Evolutionary conservation across 257 asterid species (phyloP).

Genomic region (Fraxinus pennsylvanica): DNA sequence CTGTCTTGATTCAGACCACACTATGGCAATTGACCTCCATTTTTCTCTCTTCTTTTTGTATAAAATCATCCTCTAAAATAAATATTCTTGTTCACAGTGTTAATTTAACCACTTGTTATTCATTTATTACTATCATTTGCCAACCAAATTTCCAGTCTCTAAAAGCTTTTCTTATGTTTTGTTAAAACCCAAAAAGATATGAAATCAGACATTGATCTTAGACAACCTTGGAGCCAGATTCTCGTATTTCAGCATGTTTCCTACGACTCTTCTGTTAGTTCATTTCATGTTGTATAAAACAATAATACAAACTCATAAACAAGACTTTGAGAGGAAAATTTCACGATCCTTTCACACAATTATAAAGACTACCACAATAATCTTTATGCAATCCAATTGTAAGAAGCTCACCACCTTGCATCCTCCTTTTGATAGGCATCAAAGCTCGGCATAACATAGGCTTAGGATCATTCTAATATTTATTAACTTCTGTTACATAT

Average conservation of each 20-base stretch:
- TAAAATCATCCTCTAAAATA: slow-evolving; percentile 18
- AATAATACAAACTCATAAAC: background rate
- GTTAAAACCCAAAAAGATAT: background rate
- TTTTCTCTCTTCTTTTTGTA: background rate
- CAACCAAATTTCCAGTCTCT: background rate
- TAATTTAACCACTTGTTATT: slow-evolving; percentile 1
- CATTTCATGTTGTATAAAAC: slow-evolving; percentile 11
- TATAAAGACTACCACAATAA: slow-evolving; percentile 6
- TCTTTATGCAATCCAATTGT: background rate
- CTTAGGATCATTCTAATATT: background rate
- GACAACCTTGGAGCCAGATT: slow-evolving; percentile 3
- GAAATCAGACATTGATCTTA: slow-evolving; percentile 6
- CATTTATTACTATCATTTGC: slow-evolving; percentile 2
- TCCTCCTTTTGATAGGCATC: slow-evolving; percentile 9
- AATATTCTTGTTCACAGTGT: background rate
- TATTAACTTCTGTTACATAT: slow-evolving; percentile 9
- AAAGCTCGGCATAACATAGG: slow-evolving; percentile 1
- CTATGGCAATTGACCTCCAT: background rate
- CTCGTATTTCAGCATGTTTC: background rate
- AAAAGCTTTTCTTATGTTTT: background rate
- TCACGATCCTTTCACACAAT: slow-evolving; percentile 1
- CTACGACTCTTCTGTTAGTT: background rate
- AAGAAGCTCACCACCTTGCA: background rate
- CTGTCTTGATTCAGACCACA: slow-evolving; percentile 2
- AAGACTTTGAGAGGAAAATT: slow-evolving; percentile 1